Evolutionary conservation across 2,329 filamentous ascomycete species (phyloP).

Genomic region (Talaromyces pinophilus): DNA sequence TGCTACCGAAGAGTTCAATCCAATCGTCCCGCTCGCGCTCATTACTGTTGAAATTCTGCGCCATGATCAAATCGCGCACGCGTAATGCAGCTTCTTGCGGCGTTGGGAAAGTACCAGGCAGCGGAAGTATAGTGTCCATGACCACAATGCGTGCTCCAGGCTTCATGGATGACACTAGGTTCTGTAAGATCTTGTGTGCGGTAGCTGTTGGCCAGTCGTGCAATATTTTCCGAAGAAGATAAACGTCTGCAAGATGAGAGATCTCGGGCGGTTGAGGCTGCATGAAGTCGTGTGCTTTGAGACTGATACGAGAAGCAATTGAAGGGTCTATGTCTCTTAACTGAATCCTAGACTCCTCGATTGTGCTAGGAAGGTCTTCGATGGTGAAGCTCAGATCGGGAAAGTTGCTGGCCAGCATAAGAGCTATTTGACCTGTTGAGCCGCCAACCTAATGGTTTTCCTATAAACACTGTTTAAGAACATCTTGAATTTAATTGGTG

Average conservation of each 20-base stretch:
- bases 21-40: conserved; percentile 26
- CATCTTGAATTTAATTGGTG: too few species aligned
- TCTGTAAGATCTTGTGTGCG: conserved; percentile 36
- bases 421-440: conserved; percentile 58
- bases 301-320: conserved; percentile 25
- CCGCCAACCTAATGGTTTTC: conserved; percentile 47
- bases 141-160: conserved; percentile 30
- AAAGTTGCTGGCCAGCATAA: conserved; percentile 55
- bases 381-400: conserved; percentile 57
- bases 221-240: conserved; percentile 40
- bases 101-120: neutral
- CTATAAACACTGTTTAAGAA: neutral
- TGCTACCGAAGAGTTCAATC: conserved; percentile 1
- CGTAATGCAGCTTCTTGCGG: neutral
- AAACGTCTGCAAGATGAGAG: conserved; percentile 28
- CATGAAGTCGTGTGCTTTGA: conserved; percentile 39
- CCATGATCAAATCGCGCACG: conserved; percentile 25
- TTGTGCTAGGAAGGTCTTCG: conserved; percentile 48
- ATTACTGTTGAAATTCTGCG: conserved; percentile 23
- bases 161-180: conserved; percentile 37
- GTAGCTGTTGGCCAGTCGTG: conserved; percentile 44
- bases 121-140: conserved; percentile 38
- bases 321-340: neutral
- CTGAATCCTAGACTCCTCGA: conserved; percentile 23
- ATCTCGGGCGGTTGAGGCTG: conserved; percentile 31